Evolutionary conservation across 2,329 filamentous ascomycete genomes (phyloP), one percentile per base, ranked within the genome.

Genomic region (Exophiala alcalophila): DNA sequence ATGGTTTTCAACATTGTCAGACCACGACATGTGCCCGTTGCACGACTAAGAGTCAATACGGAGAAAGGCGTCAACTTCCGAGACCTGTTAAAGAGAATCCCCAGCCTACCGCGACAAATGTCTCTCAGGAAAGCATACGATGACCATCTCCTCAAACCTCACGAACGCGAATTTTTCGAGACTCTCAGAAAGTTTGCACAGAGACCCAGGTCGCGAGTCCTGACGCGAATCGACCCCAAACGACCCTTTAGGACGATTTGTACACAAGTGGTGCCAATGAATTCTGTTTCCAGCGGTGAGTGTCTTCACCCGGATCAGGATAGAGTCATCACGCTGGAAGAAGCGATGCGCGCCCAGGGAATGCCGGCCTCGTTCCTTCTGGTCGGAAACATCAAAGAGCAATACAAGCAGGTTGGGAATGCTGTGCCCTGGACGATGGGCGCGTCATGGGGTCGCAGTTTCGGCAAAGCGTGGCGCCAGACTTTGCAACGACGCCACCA

Each of bases 381-480:
- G 1, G 61, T 90, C 1, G 86, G 86, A 0, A 56, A 40, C 0
- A 60, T 72, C 0, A 7, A 25, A 0, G 66, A 80, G 1, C 81
- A 86, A 57, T 81, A 77, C 66, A 76, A 72, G 40, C 77, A 86
- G 14, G 70, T 90, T 0, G 87, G 87, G 0, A 94, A 94, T 60
- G 86, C 81, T 19, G 86, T 94, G 0, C 78, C 85, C 2, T 69
- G 85, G 6, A 76, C 78, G 16, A 76, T 86, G 1, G 77, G 84
- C 0, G 62, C 88, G 12, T 78, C 79, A 0, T 60, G 89, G 1
- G 86, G 86, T 0, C 57, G 85, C 4, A n/a, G 4, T 4, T 29
- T 52, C 21, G 41, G 4, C 89, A 90, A 63, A 95, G 91, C 71
- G 95, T 97, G 90, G 91, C 8, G 15, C 8, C 33, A 20, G 9